phyloP scores from a whole-genome alignment of 73 alveolate genomes.

The Tetrahymena borealis region DNA sequence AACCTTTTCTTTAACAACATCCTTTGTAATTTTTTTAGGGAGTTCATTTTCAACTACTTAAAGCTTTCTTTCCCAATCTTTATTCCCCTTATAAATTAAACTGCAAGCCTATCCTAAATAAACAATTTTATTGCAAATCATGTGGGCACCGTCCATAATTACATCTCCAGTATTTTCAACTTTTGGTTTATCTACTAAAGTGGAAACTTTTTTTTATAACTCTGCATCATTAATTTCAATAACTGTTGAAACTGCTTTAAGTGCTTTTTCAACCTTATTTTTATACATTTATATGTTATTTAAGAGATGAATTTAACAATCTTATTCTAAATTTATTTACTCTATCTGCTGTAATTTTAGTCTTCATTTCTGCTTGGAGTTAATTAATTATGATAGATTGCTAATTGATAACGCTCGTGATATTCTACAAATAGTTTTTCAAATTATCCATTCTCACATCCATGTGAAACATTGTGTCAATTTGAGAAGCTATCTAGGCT shows the following conservation, averaged over 20 bases:
- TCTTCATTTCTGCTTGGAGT: background rate
- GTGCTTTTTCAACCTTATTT: background rate
- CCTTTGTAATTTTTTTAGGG: conserved; percentile 16
- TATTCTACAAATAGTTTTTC: background rate
- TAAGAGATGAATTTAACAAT: background rate
- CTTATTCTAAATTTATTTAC: background rate
- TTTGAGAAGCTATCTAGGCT: background rate
- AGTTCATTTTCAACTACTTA: conserved; percentile 18
- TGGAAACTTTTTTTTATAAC: conserved; percentile 18
- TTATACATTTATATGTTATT: too few relatives aligned
- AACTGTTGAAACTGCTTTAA: background rate
- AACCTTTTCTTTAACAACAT: conserved; percentile 15
- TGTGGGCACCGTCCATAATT: conserved; percentile 18
- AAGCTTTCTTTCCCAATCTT: conserved; percentile 42
- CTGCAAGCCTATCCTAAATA: conserved; percentile 21
- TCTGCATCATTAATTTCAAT: conserved; percentile 31
- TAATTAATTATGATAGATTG: background rate
- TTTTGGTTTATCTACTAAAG: conserved; percentile 32
- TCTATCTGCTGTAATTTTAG: background rate
- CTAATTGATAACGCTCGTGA: background rate
- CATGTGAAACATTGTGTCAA: background rate
- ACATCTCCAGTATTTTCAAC: conserved; percentile 31
- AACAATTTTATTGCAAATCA: conserved; percentile 14
- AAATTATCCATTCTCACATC: background rate
- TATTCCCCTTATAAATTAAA: conserved; percentile 12